Base-by-base conservation (phyloP, 1,139 yeast species). In the Blastobotrys illinoisensis region DNA sequence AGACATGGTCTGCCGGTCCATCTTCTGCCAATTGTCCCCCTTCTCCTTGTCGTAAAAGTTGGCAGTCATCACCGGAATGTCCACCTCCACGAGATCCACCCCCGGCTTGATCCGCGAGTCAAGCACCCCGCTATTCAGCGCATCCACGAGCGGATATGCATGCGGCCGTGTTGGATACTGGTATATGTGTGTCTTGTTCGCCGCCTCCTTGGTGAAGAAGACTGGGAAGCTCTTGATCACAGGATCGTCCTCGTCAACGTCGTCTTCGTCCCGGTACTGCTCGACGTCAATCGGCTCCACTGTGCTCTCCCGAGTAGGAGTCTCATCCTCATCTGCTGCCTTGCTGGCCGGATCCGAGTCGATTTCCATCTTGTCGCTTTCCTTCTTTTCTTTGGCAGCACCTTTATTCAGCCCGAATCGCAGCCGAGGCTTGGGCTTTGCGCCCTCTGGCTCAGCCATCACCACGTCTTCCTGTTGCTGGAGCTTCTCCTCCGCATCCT, bases 101-200 rank as follows among this genome's bases (percentile, higher is more conserved):
- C 79, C 74, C 1, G 81, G 80, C 65, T 90, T 90, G 59, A 88
- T 72, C 43, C 88, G 70, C 4, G 86, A 79, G 2, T 75, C 71
- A 5, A 75, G 64, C 5, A 80, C 68, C 32, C 78, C 74, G 1
- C 76, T 72, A 18, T 75, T 77, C 9, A 71, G 70, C 11, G 70
- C 67, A 5, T 70, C 74, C 9, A 71, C 70, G 48, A 79, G 75
- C 0, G 81, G 79, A 48, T 81, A 73, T 14, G 69, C 66, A 49
- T 77, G 75, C 13, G 86, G 79, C 57, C 88, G 79, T 5, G 88
- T 88, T 1, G 93, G 89, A 64, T 83, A 91, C 68, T 91, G 98
- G 50, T 84, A 66, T 23, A 83, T 64, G 52, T 76, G 72, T 36
- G 82, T 61, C 56, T 67, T 58, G 58, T 69, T 60, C 20, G 66